A percentile compares a stretch with the other conserved stretches of the same genome.
phyloP scores from a whole-genome alignment of 129 eudicot genomes.

The Tanacetum coccineum region DNA sequence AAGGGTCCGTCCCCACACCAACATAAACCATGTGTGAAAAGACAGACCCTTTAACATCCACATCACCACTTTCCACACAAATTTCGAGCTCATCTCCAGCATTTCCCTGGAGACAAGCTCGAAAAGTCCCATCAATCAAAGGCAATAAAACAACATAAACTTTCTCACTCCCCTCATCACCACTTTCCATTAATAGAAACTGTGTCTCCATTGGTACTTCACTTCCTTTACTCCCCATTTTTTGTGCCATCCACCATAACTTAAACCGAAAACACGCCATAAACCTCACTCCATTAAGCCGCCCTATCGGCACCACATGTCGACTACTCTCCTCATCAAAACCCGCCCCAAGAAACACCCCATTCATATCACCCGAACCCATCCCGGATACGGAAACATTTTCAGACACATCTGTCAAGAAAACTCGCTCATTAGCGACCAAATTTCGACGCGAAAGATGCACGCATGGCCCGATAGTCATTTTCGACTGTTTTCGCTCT shows the following conservation, averaged over 20 bases:
- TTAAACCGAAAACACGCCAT: constrained; percentile 79
- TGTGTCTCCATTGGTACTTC: constrained; percentile 91
- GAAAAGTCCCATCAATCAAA: constrained; percentile 70
- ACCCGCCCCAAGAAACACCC: constrained; percentile 59
- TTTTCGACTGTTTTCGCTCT: constrained; percentile 21
- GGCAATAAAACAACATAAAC: constrained; percentile 73
- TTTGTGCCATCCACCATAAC: constrained; percentile 97
- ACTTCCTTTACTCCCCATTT: constrained; percentile 64
- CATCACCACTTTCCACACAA: constrained; percentile 72
- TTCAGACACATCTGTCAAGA: constrained; percentile 58
- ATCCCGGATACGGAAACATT: constrained; percentile 48
- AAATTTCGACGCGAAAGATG: constrained; percentile 45
- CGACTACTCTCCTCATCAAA: constrained; percentile 45
- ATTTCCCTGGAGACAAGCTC: constrained; percentile 79
- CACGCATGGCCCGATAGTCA: constrained; percentile 70
- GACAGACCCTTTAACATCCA: constrained; percentile 31
- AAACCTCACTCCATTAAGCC: constrained; percentile 55
- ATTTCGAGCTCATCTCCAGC: constrained; percentile 54
- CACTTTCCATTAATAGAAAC: constrained; percentile 66
- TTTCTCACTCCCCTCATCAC: constrained; percentile 32
- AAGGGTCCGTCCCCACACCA: constrained; percentile 65
- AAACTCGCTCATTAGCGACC: constrained; percentile 49
- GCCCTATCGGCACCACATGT: constrained; percentile 69
- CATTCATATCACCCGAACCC: constrained; percentile 52
- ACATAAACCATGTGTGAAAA: constrained; percentile 48